A percentile compares a stretch with the other conserved stretches of the same genome.
These are phyloP conservation scores for Knoxia roxburghii DNA, from an alignment of 257 asterid species.

Conservation along the genomic window DNA sequence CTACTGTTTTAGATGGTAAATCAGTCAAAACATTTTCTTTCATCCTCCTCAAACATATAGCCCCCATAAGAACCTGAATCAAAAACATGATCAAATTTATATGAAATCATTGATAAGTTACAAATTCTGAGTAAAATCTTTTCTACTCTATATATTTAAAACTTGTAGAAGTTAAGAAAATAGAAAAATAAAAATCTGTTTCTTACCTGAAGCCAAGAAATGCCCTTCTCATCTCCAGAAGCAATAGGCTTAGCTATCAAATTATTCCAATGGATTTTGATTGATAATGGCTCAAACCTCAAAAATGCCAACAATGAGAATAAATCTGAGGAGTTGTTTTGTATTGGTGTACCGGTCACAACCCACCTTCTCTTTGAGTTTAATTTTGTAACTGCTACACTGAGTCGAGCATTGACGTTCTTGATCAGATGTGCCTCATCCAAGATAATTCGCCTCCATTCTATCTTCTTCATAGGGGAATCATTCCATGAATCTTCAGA, in stretches of 20 bases:
- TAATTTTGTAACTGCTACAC: slow-evolving; percentile 60
- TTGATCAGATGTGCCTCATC: slow-evolving; percentile 85
- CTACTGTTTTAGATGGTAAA: slow-evolving; percentile 62
- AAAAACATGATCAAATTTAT: too few species aligned
- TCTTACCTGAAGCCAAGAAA: slow-evolving; percentile 64
- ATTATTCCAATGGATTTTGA: slow-evolving; percentile 59
- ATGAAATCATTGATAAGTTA: too few species aligned
- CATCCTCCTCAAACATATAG: slow-evolving; percentile 79
- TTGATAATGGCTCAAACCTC: slow-evolving; percentile 74
- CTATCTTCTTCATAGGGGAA: slow-evolving; percentile 66
- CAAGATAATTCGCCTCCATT: slow-evolving; percentile 78
- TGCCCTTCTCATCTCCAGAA: slow-evolving; percentile 67
- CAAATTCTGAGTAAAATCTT: too few species aligned
- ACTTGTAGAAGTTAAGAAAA: too few species aligned
- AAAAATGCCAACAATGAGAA: slow-evolving; percentile 67
- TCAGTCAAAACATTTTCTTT: slow-evolving; percentile 56
- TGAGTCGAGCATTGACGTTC: slow-evolving; percentile 61
- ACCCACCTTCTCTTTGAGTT: slow-evolving; percentile 76
- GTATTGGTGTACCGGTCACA: slow-evolving; percentile 80
- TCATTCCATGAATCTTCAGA: slow-evolving; percentile 39
- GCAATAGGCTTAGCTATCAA: slow-evolving; percentile 71
- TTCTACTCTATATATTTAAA: too few species aligned
- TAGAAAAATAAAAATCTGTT: neutral
- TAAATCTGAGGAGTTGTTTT: slow-evolving; percentile 63
- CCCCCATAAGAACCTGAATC: slow-evolving; percentile 64